Base-by-base conservation (phyloP, 495 filamentous ascomycete genomes). In the Podospora anserina region DNA sequence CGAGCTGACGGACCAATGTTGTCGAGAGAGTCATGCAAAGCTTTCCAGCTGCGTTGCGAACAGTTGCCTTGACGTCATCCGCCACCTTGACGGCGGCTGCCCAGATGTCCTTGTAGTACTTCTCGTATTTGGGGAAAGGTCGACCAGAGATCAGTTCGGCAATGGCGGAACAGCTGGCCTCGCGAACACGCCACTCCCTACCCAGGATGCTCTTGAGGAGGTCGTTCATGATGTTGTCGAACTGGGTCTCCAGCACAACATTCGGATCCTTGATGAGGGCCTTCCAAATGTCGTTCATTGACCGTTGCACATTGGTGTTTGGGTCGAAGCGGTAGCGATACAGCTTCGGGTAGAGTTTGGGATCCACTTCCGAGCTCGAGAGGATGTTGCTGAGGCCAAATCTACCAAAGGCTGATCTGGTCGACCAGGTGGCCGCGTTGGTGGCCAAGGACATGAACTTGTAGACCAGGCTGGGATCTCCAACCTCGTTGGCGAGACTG, bases 281-380 rank as follows among this genome's bases (percentile, higher is more conserved):
- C 72, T 90, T 91, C 95, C 95, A 98, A 70, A 99, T 99, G 66
- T 94, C 91, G 68, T 95, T 93, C 95, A 99, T 99, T 4, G 94
- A 94, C 57, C 89, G 88, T 74, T 92, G 91, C 23, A 98, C 95
- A 75, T 92, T 94, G 4, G 89, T 86, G 75, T 96, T 97, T 0
- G 95, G 95, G 78, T 99, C 95, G 62, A 97, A 97, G 34, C 92
- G 84, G 80, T 97, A 99, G 39, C 95, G 87, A 77, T 91, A 99
- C 5, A 99, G 84, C 77, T 97, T 97, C 2, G 93, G 92, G 74
- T 97, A 97, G 54, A 99, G 86, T 78, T 96, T 97, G 2, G 92
- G 92, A 71, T 97, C 96, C 16, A 93, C 83, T 70, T 91, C 92
- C 0, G 92, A 92, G 66, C 94, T 91, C 16, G 92, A 95, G 60